Percentiles rank a stretch among this genome's conserved stretches.
These are phyloP conservation scores for Paramecium caudatum DNA, from an alignment of 73 alveolate species.

Conservation along the genomic window DNA sequence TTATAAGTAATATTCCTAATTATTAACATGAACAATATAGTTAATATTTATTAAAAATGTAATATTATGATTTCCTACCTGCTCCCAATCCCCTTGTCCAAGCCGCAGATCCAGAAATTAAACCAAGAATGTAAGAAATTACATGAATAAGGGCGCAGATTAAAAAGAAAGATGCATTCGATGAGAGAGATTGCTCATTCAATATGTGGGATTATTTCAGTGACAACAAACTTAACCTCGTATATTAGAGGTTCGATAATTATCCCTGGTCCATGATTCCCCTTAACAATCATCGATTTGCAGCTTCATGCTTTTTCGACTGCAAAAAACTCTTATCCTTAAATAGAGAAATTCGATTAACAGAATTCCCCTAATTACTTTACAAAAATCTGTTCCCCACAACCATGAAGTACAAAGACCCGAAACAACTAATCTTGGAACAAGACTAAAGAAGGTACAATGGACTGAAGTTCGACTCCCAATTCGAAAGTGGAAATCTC, in stretches of 20 bases:
- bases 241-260: constrained; percentile 37
- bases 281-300: constrained; percentile 37
- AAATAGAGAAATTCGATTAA: not conserved
- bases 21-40: not conserved
- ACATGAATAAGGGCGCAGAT: constrained; percentile 14
- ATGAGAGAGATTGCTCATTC: constrained; percentile 5
- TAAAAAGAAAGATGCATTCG: constrained; percentile 11
- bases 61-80: constrained; percentile 1
- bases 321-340: not conserved
- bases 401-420: not conserved
- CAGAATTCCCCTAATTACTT: not conserved
- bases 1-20: not conserved
- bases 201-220: constrained; percentile 37
- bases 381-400: not conserved
- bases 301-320: constrained; percentile 18
- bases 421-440: not conserved
- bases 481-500: constrained; percentile 76
- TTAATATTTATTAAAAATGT: not conserved
- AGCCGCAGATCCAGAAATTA: constrained; percentile 23
- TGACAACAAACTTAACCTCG: not conserved
- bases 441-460: constrained; percentile 42
- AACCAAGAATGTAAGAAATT: not conserved
- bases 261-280: constrained; percentile 43
- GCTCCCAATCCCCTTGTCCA: constrained; percentile 3
- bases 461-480: constrained; percentile 70